Evolutionary conservation across 2,329 filamentous ascomycete species (phyloP).

Genomic region (Clarireedia hainanense): DNA sequence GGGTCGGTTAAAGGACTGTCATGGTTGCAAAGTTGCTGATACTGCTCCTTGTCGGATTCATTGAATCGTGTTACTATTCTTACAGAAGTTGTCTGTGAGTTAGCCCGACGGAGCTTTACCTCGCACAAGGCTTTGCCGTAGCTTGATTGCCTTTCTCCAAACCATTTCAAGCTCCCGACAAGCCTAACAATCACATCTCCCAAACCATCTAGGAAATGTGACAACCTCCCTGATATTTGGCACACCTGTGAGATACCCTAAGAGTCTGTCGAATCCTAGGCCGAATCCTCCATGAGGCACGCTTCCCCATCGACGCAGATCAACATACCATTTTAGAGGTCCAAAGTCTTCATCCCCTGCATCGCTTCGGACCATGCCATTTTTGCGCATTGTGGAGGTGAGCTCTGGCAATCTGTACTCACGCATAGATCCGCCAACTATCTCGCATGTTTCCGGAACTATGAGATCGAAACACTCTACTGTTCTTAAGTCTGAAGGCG

Average conservation of each 20-base stretch:
- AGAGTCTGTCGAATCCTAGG: slow-evolving; percentile 60
- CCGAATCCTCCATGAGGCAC: slow-evolving; percentile 68
- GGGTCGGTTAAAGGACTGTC: too few relatives aligned
- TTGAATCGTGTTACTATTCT: too few relatives aligned
- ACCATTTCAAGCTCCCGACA: neutral
- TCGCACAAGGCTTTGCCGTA: neutral
- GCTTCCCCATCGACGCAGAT: slow-evolving; percentile 61
- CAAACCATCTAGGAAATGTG: slow-evolving; percentile 54
- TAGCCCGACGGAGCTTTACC: neutral
- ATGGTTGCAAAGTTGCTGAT: too few relatives aligned
- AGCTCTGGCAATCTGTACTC: slow-evolving; percentile 55
- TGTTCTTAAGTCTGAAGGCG: slow-evolving; percentile 35
- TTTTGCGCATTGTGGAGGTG: slow-evolving; percentile 49
- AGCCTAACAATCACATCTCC: slow-evolving; percentile 32
- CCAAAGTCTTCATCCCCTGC: slow-evolving; percentile 31
- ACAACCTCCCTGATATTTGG: slow-evolving; percentile 61
- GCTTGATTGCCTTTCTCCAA: neutral
- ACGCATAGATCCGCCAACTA: slow-evolving; percentile 63
- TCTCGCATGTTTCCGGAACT: slow-evolving; percentile 59
- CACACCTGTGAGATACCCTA: slow-evolving; percentile 59
- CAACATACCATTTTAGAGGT: slow-evolving; percentile 61
- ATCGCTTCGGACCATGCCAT: slow-evolving; percentile 39
- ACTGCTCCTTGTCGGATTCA: too few relatives aligned
- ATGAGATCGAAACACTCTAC: slow-evolving; percentile 68
- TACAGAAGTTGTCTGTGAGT: too few relatives aligned